Conservation (phyloP, 768 basidiomycete species). For the Termitomyces sp. region DNA sequence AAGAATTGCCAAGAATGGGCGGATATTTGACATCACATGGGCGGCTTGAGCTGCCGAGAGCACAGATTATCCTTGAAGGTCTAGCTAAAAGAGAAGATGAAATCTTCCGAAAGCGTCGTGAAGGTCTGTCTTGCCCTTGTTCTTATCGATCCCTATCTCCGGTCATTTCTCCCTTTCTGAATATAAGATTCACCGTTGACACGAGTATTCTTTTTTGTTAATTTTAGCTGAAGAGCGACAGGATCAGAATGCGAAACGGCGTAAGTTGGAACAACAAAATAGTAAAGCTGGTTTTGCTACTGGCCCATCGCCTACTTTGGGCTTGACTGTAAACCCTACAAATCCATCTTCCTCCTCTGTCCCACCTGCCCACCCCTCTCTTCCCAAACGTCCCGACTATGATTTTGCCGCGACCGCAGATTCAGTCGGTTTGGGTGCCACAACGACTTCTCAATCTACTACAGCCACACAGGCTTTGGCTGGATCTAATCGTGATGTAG, state of each 20-base stretch:
- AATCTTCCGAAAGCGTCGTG: slow-evolving; percentile 87
- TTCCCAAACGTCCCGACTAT: slow-evolving; percentile 59
- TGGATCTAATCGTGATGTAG: slow-evolving; percentile 86
- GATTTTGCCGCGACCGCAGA: slow-evolving; percentile 74
- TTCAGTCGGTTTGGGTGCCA: slow-evolving; percentile 69
- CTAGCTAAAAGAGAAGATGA: slow-evolving; percentile 93
- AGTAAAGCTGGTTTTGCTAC: slow-evolving; percentile 28
- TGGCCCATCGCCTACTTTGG: slow-evolving; percentile 45
- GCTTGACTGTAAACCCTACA: slow-evolving; percentile 39
- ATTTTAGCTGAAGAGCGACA: slow-evolving; percentile 87
- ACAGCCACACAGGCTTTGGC: slow-evolving; percentile 68
- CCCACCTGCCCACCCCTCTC: slow-evolving; percentile 44
- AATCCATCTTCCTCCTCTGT: slow-evolving; percentile 25
- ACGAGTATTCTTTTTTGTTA: slow-evolving; percentile 17
- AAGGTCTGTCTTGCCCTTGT: slow-evolving; percentile 56
- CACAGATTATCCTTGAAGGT: slow-evolving; percentile 93
- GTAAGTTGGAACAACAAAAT: slow-evolving; percentile 56
- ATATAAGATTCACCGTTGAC: slow-evolving; percentile 21
- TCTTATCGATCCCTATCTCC: slow-evolving; percentile 10
- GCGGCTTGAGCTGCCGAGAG: slow-evolving; percentile 75
- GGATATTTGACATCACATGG: slow-evolving; percentile 96
- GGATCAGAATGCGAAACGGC: slow-evolving; percentile 85
- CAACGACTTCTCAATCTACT: slow-evolving; percentile 53
- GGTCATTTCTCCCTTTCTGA: slow-evolving; percentile 10
- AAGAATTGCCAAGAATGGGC: slow-evolving; percentile 91